Percentiles rank a stretch among this genome's conserved stretches.
phyloP scores from a whole-genome alignment of 2,329 filamentous ascomycete species.

The Penicillium sp. region DNA sequence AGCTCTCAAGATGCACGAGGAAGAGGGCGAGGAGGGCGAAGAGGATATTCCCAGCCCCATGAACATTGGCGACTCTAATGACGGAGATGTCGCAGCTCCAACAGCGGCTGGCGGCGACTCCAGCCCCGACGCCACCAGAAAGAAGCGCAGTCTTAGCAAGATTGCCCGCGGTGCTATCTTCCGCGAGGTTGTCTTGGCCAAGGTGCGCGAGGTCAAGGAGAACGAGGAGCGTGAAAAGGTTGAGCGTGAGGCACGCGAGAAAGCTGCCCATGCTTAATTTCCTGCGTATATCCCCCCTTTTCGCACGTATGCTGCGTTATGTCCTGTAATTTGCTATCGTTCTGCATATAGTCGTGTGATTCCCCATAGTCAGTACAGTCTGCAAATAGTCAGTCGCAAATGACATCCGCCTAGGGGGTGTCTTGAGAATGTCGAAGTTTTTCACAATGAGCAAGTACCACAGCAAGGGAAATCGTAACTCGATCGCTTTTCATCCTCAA shows the following conservation, averaged over 20 bases:
- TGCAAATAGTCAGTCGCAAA: constrained; percentile 10
- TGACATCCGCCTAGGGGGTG: not conserved
- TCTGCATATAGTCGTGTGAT: constrained; percentile 35
- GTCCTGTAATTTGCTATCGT: constrained; percentile 15
- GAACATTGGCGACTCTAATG: constrained; percentile 60
- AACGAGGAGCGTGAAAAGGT: constrained; percentile 72
- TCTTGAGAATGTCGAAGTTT: not conserved
- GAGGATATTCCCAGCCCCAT: constrained; percentile 62
- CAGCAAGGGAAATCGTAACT: too few relatives aligned
- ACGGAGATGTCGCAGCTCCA: constrained; percentile 9
- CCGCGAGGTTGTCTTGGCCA: constrained; percentile 88
- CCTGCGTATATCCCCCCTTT: not conserved
- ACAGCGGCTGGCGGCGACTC: constrained; percentile 23
- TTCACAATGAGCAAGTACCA: not conserved
- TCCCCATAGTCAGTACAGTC: constrained; percentile 26
- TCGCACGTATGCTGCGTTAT: constrained; percentile 11
- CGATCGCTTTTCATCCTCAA: too few relatives aligned
- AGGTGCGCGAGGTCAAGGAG: constrained; percentile 88
- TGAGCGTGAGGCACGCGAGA: constrained; percentile 57
- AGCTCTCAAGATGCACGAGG: constrained; percentile 87
- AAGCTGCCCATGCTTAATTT: constrained; percentile 26
- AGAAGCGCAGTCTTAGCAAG: constrained; percentile 56
- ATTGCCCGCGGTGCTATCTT: constrained; percentile 73
- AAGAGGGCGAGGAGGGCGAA: constrained; percentile 64
- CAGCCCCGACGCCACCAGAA: constrained; percentile 29